Evolutionary conservation across 768 basidiomycete genomes (phyloP), one percentile per base, ranked within the genome.

Genomic region (Russula emetica): DNA sequence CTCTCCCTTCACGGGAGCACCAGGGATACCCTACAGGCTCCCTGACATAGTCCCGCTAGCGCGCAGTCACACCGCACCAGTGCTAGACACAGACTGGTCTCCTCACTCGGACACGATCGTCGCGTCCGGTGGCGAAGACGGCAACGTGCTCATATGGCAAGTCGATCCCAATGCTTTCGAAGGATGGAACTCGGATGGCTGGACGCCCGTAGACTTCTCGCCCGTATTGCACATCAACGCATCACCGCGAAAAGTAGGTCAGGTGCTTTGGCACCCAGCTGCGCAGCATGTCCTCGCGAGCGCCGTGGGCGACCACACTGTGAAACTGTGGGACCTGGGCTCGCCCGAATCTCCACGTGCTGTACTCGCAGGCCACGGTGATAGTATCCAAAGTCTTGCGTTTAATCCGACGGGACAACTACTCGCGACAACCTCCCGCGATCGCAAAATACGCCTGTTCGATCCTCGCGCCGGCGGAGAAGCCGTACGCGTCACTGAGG

Each of bases 11-110:
- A 76, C 76, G 51, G 74, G 79, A 0, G 77, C 80, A 55, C 77
- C 79, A 3, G 76, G 77, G 69, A 76, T 95, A 70, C 84, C 87
- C 8, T 79, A 82, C 72, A 95, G 92, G 75, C 81, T 98, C 22
- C 97, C 95, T 1, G 97, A 99, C 72, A 85, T 88, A 66, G 80
- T 98, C 45, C 97, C 97, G 1, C 83, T 98, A 60, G 93, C 92
- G 20, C 87, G 96, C 60, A 90, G 88, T 34, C 89, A 92, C 74
- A 86, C 87, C 1, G 89, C 85, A 2, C 78, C 90, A 28, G 90
- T 93, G 34, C 88, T 98, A 42, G 96, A 98, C 76, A 98, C 96
- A 0, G 92, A 90, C 71, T 98, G 94, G 94, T 92, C 90, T 0
- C 95, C 94, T 0, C 93, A 96, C 74, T 87, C 94, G 71, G 96